Evolutionary conservation across 2,329 filamentous ascomycete genomes (phyloP).

Genomic region (Plectosphaerella sp.): DNA sequence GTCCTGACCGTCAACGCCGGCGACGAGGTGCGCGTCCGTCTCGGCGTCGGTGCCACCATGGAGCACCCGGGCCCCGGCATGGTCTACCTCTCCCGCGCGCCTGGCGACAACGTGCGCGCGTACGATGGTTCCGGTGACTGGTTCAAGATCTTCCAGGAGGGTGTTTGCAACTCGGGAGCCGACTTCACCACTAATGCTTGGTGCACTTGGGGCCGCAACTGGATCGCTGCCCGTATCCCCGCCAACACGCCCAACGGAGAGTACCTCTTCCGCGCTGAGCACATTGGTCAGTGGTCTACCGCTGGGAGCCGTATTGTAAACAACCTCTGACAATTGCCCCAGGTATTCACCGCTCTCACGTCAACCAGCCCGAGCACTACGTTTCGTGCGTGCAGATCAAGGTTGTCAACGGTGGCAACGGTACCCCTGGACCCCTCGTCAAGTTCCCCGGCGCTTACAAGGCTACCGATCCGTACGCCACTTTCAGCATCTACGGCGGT

Average conservation of each 20-base stretch:
- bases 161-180: slow-evolving; percentile 12
- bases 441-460: slow-evolving; percentile 24
- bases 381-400: slow-evolving; percentile 15
- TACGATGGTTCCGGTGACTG: slow-evolving; percentile 22
- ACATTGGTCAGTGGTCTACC: slow-evolving; percentile 19
- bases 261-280: slow-evolving; percentile 28
- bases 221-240: slow-evolving; percentile 28
- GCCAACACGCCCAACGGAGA: slow-evolving; percentile 28
- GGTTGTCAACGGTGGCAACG: slow-evolving; percentile 12
- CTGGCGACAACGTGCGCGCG: slow-evolving; percentile 16
- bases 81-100: slow-evolving; percentile 20
- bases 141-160: slow-evolving; percentile 18
- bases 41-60: slow-evolving; percentile 14
- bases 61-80: slow-evolving; percentile 15
- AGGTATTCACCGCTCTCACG: slow-evolving; percentile 16
- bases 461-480: slow-evolving; percentile 15
- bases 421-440: slow-evolving; percentile 15
- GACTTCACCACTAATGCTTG: slow-evolving; percentile 17
- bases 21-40: slow-evolving; percentile 14
- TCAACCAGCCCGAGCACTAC: slow-evolving; percentile 16
- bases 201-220: slow-evolving; percentile 15
- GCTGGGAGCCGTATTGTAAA: too few species aligned
- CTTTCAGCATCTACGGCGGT: slow-evolving; percentile 16
- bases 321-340: too few species aligned
- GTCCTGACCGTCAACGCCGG: slow-evolving; percentile 18